phyloP scores from a whole-genome alignment of 495 filamentous ascomycete species.

The Aspergillus egyptiacus region DNA sequence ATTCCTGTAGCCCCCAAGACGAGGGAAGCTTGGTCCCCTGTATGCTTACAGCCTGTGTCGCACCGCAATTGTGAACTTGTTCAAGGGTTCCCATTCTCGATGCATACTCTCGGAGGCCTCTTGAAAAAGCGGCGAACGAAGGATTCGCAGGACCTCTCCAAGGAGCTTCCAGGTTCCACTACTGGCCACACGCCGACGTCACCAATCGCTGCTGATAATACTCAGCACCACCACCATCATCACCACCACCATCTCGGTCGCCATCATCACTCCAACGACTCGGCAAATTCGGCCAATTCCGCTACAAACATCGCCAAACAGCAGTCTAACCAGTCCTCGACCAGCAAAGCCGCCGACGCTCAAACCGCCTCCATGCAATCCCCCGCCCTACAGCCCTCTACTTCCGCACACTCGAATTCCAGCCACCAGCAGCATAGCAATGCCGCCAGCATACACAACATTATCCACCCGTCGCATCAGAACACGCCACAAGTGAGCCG shows the following conservation, averaged over 20 bases:
- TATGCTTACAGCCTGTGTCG: conserved; percentile 10
- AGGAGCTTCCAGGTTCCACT: conserved; percentile 53
- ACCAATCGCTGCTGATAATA: conserved; percentile 31
- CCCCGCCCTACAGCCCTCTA: conserved; percentile 28
- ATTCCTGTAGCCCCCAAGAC: conserved; percentile 5
- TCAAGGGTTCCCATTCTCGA: conserved; percentile 24
- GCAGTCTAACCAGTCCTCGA: conserved; percentile 20
- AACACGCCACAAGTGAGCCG: conserved; percentile 19
- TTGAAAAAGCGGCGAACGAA: conserved; percentile 98
- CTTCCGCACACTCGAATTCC: conserved; percentile 17
- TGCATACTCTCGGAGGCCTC: conserved; percentile 58
- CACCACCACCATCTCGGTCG: conserved; percentile 14
- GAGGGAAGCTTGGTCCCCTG: conserved; percentile 8
- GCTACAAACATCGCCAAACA: neutral
- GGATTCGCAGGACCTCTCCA: conserved; percentile 54
- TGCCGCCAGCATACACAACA: conserved; percentile 43
- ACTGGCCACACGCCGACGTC: conserved; percentile 47
- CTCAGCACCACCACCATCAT: conserved; percentile 20
- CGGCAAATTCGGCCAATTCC: conserved; percentile 4
- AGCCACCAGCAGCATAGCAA: conserved; percentile 27
- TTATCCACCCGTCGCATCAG: conserved; percentile 34
- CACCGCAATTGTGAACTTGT: neutral
- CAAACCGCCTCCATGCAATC: conserved; percentile 41
- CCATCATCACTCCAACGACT: conserved; percentile 20
- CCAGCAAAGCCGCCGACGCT: conserved; percentile 17